A percentile compares a stretch with the other conserved stretches of the same genome.
These are phyloP conservation scores for Davidsoniella virescens DNA, from an alignment of 2,329 filamentous ascomycete genomes.

Conservation along the genomic window DNA sequence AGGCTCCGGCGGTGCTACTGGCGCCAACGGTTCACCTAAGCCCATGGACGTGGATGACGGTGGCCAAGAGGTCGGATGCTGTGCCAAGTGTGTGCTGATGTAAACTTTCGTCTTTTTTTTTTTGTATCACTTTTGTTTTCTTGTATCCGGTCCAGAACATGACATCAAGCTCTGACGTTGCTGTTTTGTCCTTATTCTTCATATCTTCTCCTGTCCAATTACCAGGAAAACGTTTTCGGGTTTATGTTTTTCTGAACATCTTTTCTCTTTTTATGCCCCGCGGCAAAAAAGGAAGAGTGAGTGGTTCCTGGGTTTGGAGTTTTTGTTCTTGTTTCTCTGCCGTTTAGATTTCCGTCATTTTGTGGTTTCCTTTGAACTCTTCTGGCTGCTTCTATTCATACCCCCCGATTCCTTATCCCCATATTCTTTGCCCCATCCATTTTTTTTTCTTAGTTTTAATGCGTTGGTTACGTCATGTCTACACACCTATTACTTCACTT, in stretches of 20 bases:
- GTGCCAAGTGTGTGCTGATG: constrained; percentile 77
- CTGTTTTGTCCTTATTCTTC: neutral
- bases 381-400: neutral
- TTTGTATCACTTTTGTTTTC: no score
- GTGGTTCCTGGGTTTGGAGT: no score
- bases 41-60: constrained; percentile 68
- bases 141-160: no score
- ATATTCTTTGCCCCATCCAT: neutral
- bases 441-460: constrained; percentile 1
- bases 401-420: neutral
- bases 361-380: constrained; percentile 5
- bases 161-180: no score
- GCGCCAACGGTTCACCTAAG: constrained; percentile 43
- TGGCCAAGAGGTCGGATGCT: constrained; percentile 59
- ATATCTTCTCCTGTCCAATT: neutral
- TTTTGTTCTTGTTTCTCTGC: no score
- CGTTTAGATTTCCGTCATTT: no score
- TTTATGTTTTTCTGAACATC: no score
- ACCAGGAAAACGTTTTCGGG: no score
- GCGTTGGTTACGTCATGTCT: neutral
- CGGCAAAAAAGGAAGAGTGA: no score
- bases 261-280: no score
- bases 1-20: constrained; percentile 47
- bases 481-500: neutral
- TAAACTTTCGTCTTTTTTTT: constrained; percentile 26